Base-by-base conservation (phyloP, 2,329 filamentous ascomycete genomes). In the Diplodia sapinea region DNA sequence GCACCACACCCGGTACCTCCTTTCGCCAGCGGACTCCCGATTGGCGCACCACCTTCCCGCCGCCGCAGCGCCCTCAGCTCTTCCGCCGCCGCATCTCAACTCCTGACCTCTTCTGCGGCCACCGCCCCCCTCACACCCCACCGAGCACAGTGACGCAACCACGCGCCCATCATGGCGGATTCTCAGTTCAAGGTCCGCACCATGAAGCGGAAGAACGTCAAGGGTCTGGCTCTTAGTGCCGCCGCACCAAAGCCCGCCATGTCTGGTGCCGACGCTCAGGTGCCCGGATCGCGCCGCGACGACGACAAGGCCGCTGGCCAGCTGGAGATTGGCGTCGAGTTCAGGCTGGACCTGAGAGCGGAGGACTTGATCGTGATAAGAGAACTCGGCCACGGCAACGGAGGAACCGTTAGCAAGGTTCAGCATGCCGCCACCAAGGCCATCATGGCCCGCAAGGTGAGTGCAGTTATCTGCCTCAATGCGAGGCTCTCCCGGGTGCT, bases 181-280 rank as follows among this genome's bases (percentile, higher is more conserved):
- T 86, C 89, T 76, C 80, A 82, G 66, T 88, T 89, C 80, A 86
- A 88, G 78, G 83, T 86, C 68, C 84, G 87, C 78, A 96, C 95
- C 70, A 91, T 99, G 89, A 98, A 97, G 89, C 91, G 94, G 85
- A 97, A 98, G 88, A 99, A 99, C 79, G 91, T 96, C 80, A 98
- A 98, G 83, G 94, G 94, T 47, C 89, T 99, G 62, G 94, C 93
- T 72, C 85, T 99, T 77, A 94, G 88, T 75, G 89, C 92, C 61
- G 89, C 91, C 29, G 86, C 91, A 56, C 90, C 92, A 51, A 92
- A 93, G 71, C 83, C 87, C 61, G 87, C 89, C 65, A 89, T 92
- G 36, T 90, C 92, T 55, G 91, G 93, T 74, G 89, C 88, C 69
- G 91, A 90, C 75, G 78, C 84, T 56, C 88, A 89, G 74, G 81